These are phyloP conservation scores for Sisymbrium irio DNA, from an alignment of 345 rosid genomes.

Conservation along the genomic window DNA sequence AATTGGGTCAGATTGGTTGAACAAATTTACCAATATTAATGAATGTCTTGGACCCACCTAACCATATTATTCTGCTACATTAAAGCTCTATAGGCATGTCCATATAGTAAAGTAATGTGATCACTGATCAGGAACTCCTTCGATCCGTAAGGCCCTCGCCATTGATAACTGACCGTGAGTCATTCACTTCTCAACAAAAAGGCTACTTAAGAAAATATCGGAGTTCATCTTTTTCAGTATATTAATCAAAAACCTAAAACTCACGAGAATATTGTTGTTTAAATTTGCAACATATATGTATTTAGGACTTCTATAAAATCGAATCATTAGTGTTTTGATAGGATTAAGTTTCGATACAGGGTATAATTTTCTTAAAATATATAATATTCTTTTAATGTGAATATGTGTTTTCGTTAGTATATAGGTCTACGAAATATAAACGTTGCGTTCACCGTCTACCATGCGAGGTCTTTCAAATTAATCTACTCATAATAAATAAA, in stretches of 20 bases:
- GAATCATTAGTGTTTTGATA: background rate
- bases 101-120: background rate
- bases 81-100: background rate
- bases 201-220: too few species aligned
- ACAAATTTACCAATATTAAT: conserved; percentile 25
- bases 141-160: background rate
- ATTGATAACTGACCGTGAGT: background rate
- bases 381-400: background rate
- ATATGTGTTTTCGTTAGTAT: background rate
- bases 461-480: background rate
- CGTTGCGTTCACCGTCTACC: background rate
- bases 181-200: background rate
- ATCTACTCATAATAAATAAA: background rate
- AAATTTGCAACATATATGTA: too few species aligned
- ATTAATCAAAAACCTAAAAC: background rate
- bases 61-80: background rate
- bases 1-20: conserved; percentile 26
- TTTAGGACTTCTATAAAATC: background rate
- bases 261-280: background rate
- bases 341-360: background rate
- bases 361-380: background rate
- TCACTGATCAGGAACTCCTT: background rate
- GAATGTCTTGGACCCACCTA: conserved; percentile 22
- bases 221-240: background rate
- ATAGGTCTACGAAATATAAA: background rate